phyloP scores from a whole-genome alignment of 2,329 filamentous ascomycete genomes.

The Zalaria obscura region DNA sequence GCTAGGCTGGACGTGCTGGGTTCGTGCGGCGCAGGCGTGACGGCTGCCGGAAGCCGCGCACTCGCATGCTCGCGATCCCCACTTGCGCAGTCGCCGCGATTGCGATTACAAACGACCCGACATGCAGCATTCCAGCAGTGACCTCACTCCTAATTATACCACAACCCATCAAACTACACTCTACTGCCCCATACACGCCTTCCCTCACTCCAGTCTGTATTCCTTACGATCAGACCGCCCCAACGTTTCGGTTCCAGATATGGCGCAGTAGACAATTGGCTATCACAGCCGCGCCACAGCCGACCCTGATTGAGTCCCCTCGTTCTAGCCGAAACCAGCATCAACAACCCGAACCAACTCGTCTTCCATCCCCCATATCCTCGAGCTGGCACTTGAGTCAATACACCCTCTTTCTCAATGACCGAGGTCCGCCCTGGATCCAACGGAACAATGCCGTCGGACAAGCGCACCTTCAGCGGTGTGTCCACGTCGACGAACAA shows the following conservation, averaged over 20 bases:
- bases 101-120: too few species aligned
- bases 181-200: background rate
- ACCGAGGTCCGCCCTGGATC: slow-evolving; percentile 27
- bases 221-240: background rate
- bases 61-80: too few species aligned
- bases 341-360: background rate
- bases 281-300: background rate
- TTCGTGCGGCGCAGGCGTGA: too few species aligned
- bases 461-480: slow-evolving; percentile 36
- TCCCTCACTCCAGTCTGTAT: background rate
- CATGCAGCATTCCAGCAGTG: too few species aligned
- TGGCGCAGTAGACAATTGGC: background rate
- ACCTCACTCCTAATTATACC: too few species aligned
- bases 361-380: background rate
- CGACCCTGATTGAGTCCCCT: background rate
- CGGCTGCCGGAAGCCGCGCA: too few species aligned
- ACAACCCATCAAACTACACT: background rate
- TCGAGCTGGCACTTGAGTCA: too few species aligned
- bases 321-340: background rate
- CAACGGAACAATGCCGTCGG: slow-evolving; percentile 21
- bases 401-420: slow-evolving; percentile 12
- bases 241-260: background rate
- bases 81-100: too few species aligned
- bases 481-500: slow-evolving; percentile 26
- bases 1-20: too few species aligned